Evolutionary conservation across 441 rosid genomes (phyloP), one percentile per base, ranked within the genome.

Genomic region (Aquilaria agallochum): DNA sequence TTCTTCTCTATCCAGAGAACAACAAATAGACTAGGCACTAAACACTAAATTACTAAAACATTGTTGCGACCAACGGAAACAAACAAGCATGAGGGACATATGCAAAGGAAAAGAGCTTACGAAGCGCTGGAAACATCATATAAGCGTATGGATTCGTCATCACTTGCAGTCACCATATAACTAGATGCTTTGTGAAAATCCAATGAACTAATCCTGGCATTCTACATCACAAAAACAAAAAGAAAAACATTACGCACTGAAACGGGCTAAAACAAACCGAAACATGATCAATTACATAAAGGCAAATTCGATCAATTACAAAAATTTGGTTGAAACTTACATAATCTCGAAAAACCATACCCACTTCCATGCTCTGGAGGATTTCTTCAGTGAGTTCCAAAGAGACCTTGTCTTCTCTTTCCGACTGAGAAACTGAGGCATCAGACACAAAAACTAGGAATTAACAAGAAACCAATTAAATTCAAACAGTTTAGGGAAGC

Each of bases 141-240:
- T 14, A 93, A 90, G 58, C 97, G 98, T 65, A 93, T 88, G 2
- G 97, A 88, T 74, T 93, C 98, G 68, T 93, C 98, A 64, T 88
- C 96, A 58, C 98, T 90, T 44, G 96, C 98, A 59, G 96, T 93
- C 59, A 93, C 97, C 79, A 93, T 70, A 73, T 83, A 88, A 67
- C 76, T 86, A 3, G 95, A 85, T 0, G 89, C 66, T 75, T 83
- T 90, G 72, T 90, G 96, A 63, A 93, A 90, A 72, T 93, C 97
- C 82, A 93, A 83, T 11, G 96, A 93, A 76, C 96, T 93, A 60
- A 88, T 88, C 74, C 91, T 81, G 57, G 95, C 84, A 69, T 74
- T 85, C 97, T 90, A 83, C 31, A 2, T n/a, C 31, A 57, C 58
- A 64, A 36, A 2, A 47, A 47, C 31, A 15, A 13, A 27, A 31